Conservation (phyloP, 306 rosid species). For the Cicer yamashitae region DNA sequence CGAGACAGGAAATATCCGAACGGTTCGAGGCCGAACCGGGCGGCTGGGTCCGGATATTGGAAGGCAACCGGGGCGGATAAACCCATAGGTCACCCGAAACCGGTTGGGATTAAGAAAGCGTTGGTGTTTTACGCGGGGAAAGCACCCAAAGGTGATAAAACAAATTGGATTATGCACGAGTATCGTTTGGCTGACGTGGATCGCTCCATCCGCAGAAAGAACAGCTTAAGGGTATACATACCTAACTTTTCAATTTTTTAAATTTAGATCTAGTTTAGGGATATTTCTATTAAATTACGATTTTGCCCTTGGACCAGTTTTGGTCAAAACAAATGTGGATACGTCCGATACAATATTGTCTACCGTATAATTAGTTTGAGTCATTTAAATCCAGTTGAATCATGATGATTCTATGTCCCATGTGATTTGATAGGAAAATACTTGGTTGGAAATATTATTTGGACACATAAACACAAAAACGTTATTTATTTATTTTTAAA, state of each 20-base stretch:
- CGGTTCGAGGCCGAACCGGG: conserved; percentile 96
- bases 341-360: no score
- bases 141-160: conserved; percentile 91
- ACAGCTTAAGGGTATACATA: conserved; percentile 78
- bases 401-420: background rate
- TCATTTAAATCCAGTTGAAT: no score
- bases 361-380: no score
- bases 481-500: no score
- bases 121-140: conserved; percentile 91
- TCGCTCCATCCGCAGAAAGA: conserved; percentile 85
- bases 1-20: conserved; percentile 93
- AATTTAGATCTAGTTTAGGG: conserved; percentile 24
- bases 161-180: conserved; percentile 99
- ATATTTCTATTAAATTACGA: background rate
- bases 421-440: no score
- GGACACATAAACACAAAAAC: no score
- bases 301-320: background rate
- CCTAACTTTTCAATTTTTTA: background rate
- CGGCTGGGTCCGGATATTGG: conserved; percentile 96
- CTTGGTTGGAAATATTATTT: background rate
- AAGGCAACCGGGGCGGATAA: conserved; percentile 99
- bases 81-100: conserved; percentile 83
- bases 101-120: conserved; percentile 95
- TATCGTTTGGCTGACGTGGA: conserved; percentile 95
- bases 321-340: background rate